These are phyloP conservation scores for Pseudonitzschia delicatissima DNA, from an alignment of 108 stramenopile genomes.

Conservation along the genomic window DNA sequence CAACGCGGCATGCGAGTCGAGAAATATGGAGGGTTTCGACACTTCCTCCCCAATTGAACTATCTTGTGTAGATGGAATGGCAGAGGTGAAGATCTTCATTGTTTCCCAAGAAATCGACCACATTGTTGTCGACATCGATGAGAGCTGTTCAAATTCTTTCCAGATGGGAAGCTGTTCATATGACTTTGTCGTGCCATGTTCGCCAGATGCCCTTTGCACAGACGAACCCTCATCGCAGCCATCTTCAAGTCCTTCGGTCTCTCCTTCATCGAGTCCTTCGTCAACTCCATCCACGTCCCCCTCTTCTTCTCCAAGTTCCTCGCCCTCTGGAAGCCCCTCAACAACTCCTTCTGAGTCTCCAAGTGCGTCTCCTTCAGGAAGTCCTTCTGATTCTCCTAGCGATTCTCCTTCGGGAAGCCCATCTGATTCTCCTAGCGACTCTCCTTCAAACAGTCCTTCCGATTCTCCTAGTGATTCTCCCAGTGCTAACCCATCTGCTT, in stretches of 20 bases:
- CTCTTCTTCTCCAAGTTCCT: not conserved
- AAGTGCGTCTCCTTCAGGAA: too few species aligned
- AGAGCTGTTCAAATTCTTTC: not conserved
- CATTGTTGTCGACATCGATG: not conserved
- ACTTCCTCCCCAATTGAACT: not conserved
- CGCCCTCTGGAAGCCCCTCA: not conserved
- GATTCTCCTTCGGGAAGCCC: slow-evolving; percentile 4
- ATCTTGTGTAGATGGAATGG: not conserved
- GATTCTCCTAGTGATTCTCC: slow-evolving; percentile 2
- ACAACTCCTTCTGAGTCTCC: too few species aligned
- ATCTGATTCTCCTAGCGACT: not conserved
- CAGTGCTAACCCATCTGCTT: not conserved
- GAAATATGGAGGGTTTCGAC: not conserved
- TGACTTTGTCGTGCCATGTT: not conserved
- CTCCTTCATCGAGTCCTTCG: not conserved
- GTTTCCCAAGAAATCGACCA: not conserved
- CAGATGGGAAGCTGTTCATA: not conserved
- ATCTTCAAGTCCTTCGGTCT: not conserved
- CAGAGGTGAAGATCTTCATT: not conserved
- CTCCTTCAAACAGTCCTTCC: slow-evolving; percentile 1
- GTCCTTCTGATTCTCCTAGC: too few species aligned
- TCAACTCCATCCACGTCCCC: not conserved
- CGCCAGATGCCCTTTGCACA: too few species aligned
- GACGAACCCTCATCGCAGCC: too few species aligned
- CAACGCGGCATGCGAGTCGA: not conserved